A percentile compares a stretch with the other conserved stretches of the same genome.
These are phyloP conservation scores for Aspergillus piperis DNA, from an alignment of 2,329 filamentous ascomycete genomes.

Conservation along the genomic window DNA sequence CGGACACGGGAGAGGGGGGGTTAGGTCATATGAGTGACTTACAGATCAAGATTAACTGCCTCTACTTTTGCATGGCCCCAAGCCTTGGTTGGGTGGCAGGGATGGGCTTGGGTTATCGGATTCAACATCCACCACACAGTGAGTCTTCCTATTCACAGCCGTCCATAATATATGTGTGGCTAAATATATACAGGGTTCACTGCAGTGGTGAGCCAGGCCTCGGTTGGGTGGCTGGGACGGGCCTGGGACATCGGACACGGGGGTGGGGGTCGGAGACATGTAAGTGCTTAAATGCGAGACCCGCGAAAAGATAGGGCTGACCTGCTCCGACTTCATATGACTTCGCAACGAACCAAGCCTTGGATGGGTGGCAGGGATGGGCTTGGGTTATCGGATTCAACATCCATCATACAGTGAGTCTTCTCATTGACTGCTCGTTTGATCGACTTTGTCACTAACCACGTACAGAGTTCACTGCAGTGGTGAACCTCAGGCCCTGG, in stretches of 20 bases:
- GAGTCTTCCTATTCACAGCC: no score
- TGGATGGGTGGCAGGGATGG: neutral
- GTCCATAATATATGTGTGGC: no score
- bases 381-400: neutral
- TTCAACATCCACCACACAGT: neutral
- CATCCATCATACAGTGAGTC: no score
- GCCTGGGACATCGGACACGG: neutral
- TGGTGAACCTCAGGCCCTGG: neutral
- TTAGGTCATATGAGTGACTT: no score
- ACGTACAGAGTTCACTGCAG: neutral
- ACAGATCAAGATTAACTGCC: no score
- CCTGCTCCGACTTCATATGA: no score
- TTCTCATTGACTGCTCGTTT: no score
- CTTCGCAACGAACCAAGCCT: neutral
- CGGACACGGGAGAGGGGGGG: neutral
- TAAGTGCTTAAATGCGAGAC: no score
- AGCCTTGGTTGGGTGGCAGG: neutral
- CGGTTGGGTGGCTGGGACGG: constrained; percentile 8
- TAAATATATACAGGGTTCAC: neutral
- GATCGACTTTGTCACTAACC: neutral
- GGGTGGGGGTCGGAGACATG: no score
- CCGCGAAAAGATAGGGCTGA: no score
- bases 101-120: constrained; percentile 1
- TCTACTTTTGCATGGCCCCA: neutral
- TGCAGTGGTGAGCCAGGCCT: neutral